Evolutionary conservation across 2,329 filamentous ascomycete species (phyloP), one percentile per base, ranked within the genome.

Genomic region (Ophiostoma pallidulum): DNA sequence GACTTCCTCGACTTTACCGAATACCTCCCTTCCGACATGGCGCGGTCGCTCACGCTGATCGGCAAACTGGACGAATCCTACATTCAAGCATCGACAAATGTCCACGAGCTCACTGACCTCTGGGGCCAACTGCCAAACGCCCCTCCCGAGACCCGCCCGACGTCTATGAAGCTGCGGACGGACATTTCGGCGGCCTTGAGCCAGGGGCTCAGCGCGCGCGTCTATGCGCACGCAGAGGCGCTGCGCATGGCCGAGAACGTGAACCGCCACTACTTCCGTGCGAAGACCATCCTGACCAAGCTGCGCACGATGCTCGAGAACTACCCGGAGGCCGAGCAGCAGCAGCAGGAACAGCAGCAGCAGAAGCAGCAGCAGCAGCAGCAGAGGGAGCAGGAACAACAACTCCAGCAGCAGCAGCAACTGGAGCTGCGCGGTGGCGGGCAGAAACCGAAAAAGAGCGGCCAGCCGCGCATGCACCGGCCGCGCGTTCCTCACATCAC

Each of bases 1-100:
- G 80, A 84, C 62, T 84, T 82, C 59, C 74, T 84, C 60, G 80
- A 84, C 60, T 80, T 80, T 54, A 82, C 78, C 56, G 81, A 85
- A 61, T 82, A 84, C 62, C 72, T 84, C 1, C 79, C 80, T 10
- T 77, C 79, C 43, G 81, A 84, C 59, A 74, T 84, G 57, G 69
- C 74, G 52, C 77, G 81, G 49, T 84, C 80, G 20, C 66, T 84
- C 38, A 81, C 77, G 4, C 68, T 84, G 32, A 80, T 85, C 51
- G 74, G 76, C 45, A 74, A 82, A 54, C 77, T 84, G 45, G 80
- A 84, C 60, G 61, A 73, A 53, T 69, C 64, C 14, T 80, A 83
- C 56, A 60, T 65, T n/a, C 66, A 78, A 41, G 71, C 75, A 8
- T 82, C 79, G 12, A 56, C 63, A 45, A 68, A 64, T 20, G 66